Evolutionary conservation across 2,329 filamentous ascomycete genomes (phyloP), one percentile per base, ranked within the genome.

Genomic region (Beauveria sp.): DNA sequence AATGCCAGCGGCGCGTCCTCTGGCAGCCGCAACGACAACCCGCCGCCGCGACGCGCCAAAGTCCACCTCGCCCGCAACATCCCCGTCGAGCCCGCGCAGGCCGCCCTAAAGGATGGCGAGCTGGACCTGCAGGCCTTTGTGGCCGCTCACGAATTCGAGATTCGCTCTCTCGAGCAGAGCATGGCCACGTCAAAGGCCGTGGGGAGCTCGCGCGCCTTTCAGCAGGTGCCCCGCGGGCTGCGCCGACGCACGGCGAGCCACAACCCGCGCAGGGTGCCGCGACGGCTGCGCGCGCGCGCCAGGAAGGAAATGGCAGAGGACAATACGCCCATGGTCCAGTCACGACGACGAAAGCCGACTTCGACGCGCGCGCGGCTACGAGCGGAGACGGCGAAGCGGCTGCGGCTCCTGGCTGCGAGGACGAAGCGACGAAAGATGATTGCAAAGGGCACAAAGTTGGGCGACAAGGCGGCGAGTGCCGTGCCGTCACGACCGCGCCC

Each of bases 231-330:
- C 1, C 84, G 91, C 66, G 86, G 88, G 55, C 77, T 99, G 82
- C 82, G 94, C 66, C 82, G 94, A 65, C 83, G 94, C 67, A 96
- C 93, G 0, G 94, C 93, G 22, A 96, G 92, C 72, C 94, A 99
- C 75, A 97, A 99, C 81, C 89, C 90, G 41, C 96, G 93, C 75
- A 84, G 89, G 64, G 88, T 99, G 18, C 94, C 94, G 2, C 88
- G 87, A 70, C 79, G 91, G 64, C 75, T 97, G 69, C 83, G 89
- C 61, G 76, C 76, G 44, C 83, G 89, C 66, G 92, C 91, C 1
- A 83, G 79, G 67, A 77, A 74, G 64, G 84, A 96, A 80, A 96
- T 96, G 86, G 79, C 79, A 18, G 90, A 96, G 61, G 93, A 97
- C 70, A 97, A 97, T 65, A 96, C 93, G 0, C 92, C 94, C 0